phyloP scores from a whole-genome alignment of 1,284 basidiomycete species.

The Malassezia equina region DNA sequence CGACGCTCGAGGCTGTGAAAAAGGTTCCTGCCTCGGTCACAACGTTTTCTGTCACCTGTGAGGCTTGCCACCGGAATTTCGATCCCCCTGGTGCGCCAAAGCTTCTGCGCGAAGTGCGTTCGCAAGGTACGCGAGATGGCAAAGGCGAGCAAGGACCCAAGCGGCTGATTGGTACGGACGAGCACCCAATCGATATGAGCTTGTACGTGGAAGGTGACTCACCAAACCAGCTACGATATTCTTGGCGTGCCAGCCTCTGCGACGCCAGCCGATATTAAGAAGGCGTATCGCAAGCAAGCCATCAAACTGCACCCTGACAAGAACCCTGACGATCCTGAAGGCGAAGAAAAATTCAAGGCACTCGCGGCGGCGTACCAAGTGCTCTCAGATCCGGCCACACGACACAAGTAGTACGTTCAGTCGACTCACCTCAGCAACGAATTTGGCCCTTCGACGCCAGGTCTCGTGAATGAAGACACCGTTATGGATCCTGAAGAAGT shows the following conservation, averaged over 20 bases:
- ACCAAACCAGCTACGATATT: conserved; percentile 51
- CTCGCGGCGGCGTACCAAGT: conserved; percentile 55
- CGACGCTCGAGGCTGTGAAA: conserved; percentile 20
- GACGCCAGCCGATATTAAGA: conserved; percentile 79
- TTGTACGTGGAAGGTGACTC: conserved; percentile 19
- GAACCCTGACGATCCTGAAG: conserved; percentile 83
- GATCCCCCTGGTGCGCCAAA: conserved; percentile 40
- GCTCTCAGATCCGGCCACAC: conserved; percentile 70
- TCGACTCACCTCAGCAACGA: conserved; percentile 57
- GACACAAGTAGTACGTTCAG: conserved; percentile 61
- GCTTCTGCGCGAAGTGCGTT: conserved; percentile 30
- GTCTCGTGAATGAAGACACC: conserved; percentile 40
- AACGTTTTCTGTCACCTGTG: conserved; percentile 42
- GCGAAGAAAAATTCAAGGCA: conserved; percentile 62
- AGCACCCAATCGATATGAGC: conserved; percentile 43
- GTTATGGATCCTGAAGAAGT: conserved; percentile 71
- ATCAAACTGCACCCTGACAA: conserved; percentile 70
- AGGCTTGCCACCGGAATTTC: conserved; percentile 36
- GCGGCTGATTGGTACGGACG: conserved; percentile 44
- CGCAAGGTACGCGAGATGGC: conserved; percentile 19
- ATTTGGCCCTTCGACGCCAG: conserved; percentile 50
- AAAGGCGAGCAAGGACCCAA: conserved; percentile 20
- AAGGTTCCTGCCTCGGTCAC: conserved; percentile 27
- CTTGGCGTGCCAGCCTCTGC: conserved; percentile 66
- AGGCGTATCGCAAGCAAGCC: conserved; percentile 84